phyloP scores from a whole-genome alignment of 2,329 filamentous ascomycete species.

The Beauveria australis region DNA sequence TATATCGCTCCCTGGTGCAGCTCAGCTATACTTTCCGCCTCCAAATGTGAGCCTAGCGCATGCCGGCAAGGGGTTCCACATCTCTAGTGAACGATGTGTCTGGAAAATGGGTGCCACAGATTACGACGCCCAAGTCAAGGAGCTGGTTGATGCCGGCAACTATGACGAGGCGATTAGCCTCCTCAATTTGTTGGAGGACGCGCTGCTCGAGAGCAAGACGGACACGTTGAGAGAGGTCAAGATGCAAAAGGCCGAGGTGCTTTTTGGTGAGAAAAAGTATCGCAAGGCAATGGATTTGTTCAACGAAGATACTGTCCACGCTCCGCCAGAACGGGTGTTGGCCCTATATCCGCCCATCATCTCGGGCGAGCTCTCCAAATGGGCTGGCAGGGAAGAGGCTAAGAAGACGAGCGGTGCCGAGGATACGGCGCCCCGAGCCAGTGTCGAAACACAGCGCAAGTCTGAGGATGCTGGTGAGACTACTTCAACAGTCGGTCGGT shows the following conservation, averaged over 20 bases:
- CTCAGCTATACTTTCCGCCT: constrained; percentile 81
- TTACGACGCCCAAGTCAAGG: constrained; percentile 82
- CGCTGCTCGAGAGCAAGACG: constrained; percentile 73
- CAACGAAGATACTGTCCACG: constrained; percentile 71
- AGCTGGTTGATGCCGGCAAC: constrained; percentile 63
- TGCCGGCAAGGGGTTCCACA: constrained; percentile 90
- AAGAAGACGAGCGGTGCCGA: constrained; percentile 24
- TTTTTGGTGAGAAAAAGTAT: constrained; percentile 80
- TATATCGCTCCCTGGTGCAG: constrained; percentile 72
- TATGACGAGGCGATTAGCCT: constrained; percentile 92
- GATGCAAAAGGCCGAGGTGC: constrained; percentile 77
- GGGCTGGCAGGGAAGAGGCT: constrained; percentile 37
- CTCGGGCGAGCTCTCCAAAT: constrained; percentile 67
- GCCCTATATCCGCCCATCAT: constrained; percentile 76
- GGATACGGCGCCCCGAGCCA: constrained; percentile 16
- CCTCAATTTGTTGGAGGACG: constrained; percentile 84
- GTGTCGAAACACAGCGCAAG: constrained; percentile 5
- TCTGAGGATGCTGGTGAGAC: constrained; percentile 20
- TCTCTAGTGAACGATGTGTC: constrained; percentile 81
- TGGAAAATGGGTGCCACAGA: constrained; percentile 95
- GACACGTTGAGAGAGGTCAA: constrained; percentile 77
- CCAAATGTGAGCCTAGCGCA: constrained; percentile 92
- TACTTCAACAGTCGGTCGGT: constrained; percentile 33
- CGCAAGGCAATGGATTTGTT: constrained; percentile 83
- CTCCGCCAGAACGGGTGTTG: constrained; percentile 82